A percentile compares a stretch with the other conserved stretches of the same genome.
Conservation (phyloP, 495 filamentous ascomycete genomes). For the Tetracladium marchalianum region DNA sequence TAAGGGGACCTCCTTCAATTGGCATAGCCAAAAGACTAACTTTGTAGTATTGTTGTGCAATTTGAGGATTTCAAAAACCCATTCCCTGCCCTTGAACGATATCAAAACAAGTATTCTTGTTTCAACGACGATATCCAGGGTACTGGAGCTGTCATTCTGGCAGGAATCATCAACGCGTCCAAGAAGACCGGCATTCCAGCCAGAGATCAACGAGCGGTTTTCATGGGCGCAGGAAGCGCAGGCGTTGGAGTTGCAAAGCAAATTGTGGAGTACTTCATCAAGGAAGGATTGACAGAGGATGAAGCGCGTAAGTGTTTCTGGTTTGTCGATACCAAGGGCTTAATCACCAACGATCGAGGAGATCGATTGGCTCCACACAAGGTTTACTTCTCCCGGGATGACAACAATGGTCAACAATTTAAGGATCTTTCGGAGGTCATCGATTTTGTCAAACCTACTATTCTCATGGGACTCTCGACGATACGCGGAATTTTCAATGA, state of each 20-base stretch:
- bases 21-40: slow-evolving; percentile 11
- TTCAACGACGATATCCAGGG: slow-evolving; percentile 85
- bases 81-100: slow-evolving; percentile 68
- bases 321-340: slow-evolving; percentile 69
- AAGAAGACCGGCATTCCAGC: slow-evolving; percentile 55
- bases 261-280: slow-evolving; percentile 68
- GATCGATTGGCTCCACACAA: slow-evolving; percentile 75
- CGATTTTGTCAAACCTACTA: slow-evolving; percentile 67
- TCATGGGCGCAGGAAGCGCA: slow-evolving; percentile 69
- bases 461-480: slow-evolving; percentile 72
- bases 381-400: slow-evolving; percentile 67
- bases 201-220: slow-evolving; percentile 66
- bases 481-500: slow-evolving; percentile 68
- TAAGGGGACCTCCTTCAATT: slow-evolving; percentile 26
- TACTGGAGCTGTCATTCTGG: slow-evolving; percentile 70
- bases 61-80: slow-evolving; percentile 86
- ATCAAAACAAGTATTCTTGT: slow-evolving; percentile 60
- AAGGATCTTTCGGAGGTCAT: slow-evolving; percentile 60
- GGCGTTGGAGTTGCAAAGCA: slow-evolving; percentile 74
- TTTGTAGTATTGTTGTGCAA: slow-evolving; percentile 63
- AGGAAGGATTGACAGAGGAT: slow-evolving; percentile 66
- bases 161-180: slow-evolving; percentile 68
- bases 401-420: slow-evolving; percentile 63
- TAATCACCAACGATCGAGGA: slow-evolving; percentile 66
- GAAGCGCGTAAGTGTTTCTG: slow-evolving; percentile 68